Base-by-base conservation (phyloP, 1,284 basidiomycete species). In the Trametes pubescens region DNA sequence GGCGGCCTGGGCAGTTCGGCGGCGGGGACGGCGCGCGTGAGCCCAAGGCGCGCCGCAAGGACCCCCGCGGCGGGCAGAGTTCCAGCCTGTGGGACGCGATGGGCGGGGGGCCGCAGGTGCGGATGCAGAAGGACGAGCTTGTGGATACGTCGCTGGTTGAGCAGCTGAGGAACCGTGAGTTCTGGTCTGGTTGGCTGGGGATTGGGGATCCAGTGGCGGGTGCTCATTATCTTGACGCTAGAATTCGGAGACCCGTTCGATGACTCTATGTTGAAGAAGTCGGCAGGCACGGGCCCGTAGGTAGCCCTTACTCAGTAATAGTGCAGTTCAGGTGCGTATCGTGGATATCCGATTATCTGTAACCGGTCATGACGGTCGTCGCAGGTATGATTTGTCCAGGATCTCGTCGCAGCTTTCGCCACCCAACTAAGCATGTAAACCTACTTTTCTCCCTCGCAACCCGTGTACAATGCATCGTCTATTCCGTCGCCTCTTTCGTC, bases 171-270 rank as follows among this genome's bases (percentile, higher is more conserved):
- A 72, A 74, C 67, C 76, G 81, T 84, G 56, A 48, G 79, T 69
- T 10, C 43, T 51, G 62, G 54, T 8, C 3, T 40, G 6, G 14
- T 46, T 51, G 62, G 53, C 4, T 40, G 6, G 16, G 29, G 26
- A 7, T 11, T 1, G 59, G 34, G 29, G 37, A 6, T 32, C 29
- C 29, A 32, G 21, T 18, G 35, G 56, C 26, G 8, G 11, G 1
- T 22, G 32, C 37, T 57, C 21, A 64, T 38, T 37, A 22, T 22
- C n/a, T 38, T 11, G 40, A 51, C 35, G 38, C 40, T 66, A 83
- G 81, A 78, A 59, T 81, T 84, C 51, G 82, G 82, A 37, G 82
- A 83, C 65, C 81, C 81, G n/a, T 81, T 84, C 62, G 73, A 82
- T 56, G 80, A 84, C 34, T 65, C 67, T 14, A 37, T 66, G 2